phyloP scores from a whole-genome alignment of 2,329 filamentous ascomycete species.

The Aspergillus amoenus region DNA sequence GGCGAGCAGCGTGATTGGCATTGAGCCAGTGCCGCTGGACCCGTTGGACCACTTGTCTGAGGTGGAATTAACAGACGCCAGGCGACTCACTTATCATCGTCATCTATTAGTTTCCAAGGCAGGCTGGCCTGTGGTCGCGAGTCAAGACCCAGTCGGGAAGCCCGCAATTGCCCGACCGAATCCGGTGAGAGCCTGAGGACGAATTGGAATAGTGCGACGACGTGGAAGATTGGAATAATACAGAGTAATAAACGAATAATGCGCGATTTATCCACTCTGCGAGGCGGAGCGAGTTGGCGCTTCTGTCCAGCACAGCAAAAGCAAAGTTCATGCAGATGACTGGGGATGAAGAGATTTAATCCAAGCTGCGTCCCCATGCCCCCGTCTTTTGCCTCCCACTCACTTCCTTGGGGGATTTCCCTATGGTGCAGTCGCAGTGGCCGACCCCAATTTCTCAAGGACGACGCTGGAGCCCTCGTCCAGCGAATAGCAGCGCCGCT shows the following conservation, averaged over 20 bases:
- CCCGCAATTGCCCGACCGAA: constrained; percentile 17
- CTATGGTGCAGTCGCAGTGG: not conserved
- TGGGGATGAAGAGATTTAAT: not conserved
- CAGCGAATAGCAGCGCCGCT: not conserved
- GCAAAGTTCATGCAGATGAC: not conserved
- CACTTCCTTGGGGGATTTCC: not conserved
- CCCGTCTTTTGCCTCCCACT: not conserved
- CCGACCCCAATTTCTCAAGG: not conserved
- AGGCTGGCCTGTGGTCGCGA: too few species aligned
- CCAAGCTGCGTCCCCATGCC: not conserved
- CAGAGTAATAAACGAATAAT: not conserved
- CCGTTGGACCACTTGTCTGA: not conserved
- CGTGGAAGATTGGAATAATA: constrained; percentile 2
- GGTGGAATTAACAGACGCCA: not conserved
- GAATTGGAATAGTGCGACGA: constrained; percentile 9
- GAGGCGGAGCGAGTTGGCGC: too few species aligned
- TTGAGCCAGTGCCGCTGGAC: not conserved
- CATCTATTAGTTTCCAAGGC: not conserved
- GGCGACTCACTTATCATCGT: constrained; percentile 5
- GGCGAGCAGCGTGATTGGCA: not conserved
- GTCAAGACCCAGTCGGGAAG: constrained; percentile 1
- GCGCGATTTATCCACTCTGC: not conserved
- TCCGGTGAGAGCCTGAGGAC: constrained; percentile 13
- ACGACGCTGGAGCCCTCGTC: not conserved
- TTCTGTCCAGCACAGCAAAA: not conserved